phyloP scores from a whole-genome alignment of 176 grass and related monocot species.

The Rhynchospora pubera region DNA sequence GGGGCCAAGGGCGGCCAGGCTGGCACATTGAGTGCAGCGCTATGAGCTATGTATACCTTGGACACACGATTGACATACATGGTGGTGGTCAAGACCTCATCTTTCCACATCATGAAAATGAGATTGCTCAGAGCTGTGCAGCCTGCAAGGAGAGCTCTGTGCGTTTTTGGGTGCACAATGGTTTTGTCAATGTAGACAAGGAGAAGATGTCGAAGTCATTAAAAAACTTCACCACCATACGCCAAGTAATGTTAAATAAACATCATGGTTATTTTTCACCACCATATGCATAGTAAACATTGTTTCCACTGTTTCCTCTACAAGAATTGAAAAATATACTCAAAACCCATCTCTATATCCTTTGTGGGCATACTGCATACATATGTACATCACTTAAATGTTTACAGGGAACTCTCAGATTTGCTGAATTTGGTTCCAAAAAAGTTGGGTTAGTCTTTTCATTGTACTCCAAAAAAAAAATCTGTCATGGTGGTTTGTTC shows the following conservation, averaged over 20 bases:
- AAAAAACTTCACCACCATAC: conserved; percentile 80
- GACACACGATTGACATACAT: conserved; percentile 81
- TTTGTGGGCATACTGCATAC: not conserved
- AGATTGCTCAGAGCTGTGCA: conserved; percentile 92
- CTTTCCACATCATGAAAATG: conserved; percentile 97
- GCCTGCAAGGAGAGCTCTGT: conserved; percentile 79
- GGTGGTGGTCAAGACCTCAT: conserved; percentile 87
- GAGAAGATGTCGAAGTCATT: conserved; percentile 96
- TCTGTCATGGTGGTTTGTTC: not conserved
- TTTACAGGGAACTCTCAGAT: not conserved
- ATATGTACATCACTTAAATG: not conserved
- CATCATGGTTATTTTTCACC: not conserved
- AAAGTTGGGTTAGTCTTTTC: not conserved
- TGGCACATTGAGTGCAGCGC: conserved; percentile 98
- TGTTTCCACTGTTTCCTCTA: not conserved
- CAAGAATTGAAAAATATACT: not conserved
- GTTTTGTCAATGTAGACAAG: conserved; percentile 94
- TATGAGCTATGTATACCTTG: conserved; percentile 87
- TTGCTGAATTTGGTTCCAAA: not conserved
- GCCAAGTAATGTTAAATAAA: conserved; percentile 38
- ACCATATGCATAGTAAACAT: not conserved
- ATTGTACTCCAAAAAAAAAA: not conserved
- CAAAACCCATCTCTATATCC: not conserved
- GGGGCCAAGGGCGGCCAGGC: conserved; percentile 82
- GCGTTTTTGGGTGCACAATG: conserved; percentile 89